These are phyloP conservation scores for Blastomyces emzantsi DNA, from an alignment of 2,329 filamentous ascomycete species.

Conservation along the genomic window DNA sequence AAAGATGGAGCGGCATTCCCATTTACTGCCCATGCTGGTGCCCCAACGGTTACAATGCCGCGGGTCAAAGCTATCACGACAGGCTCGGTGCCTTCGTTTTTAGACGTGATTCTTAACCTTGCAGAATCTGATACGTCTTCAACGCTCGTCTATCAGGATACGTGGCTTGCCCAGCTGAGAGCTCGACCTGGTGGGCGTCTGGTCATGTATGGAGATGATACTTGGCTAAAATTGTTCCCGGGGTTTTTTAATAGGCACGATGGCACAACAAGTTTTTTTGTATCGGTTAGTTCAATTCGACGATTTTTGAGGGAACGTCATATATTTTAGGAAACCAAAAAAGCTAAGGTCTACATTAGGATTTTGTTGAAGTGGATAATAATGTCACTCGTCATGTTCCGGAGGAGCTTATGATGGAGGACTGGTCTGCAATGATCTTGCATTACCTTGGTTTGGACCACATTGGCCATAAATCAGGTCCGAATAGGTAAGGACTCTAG, in stretches of 20 bases:
- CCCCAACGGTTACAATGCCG: slow-evolving; percentile 97
- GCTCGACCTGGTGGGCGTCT: slow-evolving; percentile 61
- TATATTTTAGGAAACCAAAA: slow-evolving; percentile 9
- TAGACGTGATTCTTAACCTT: slow-evolving; percentile 94
- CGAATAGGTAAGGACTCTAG: slow-evolving; percentile 52
- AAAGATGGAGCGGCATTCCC: slow-evolving; percentile 73
- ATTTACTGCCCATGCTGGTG: slow-evolving; percentile 92
- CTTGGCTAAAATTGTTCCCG: slow-evolving; percentile 95
- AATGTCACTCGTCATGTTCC: slow-evolving; percentile 91
- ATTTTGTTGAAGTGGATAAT: slow-evolving; percentile 95
- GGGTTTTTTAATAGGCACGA: slow-evolving; percentile 77
- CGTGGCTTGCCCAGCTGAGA: slow-evolving; percentile 91
- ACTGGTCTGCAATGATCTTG: slow-evolving; percentile 91
- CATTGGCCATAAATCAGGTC: slow-evolving; percentile 93
- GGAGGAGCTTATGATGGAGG: slow-evolving; percentile 60
- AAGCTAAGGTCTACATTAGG: slow-evolving; percentile 43
- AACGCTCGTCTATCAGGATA: slow-evolving; percentile 79
- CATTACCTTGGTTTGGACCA: slow-evolving; percentile 96
- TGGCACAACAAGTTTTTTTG: slow-evolving; percentile 96
- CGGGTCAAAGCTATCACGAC: slow-evolving; percentile 95
- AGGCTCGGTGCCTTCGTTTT: slow-evolving; percentile 93
- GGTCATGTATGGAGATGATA: slow-evolving; percentile 95
- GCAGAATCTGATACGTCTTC: slow-evolving; percentile 89
- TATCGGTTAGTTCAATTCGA: slow-evolving; percentile 58
- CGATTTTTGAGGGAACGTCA: background rate